Conservation (phyloP, 2,329 filamentous ascomycete genomes). For the Eutypa lata region DNA sequence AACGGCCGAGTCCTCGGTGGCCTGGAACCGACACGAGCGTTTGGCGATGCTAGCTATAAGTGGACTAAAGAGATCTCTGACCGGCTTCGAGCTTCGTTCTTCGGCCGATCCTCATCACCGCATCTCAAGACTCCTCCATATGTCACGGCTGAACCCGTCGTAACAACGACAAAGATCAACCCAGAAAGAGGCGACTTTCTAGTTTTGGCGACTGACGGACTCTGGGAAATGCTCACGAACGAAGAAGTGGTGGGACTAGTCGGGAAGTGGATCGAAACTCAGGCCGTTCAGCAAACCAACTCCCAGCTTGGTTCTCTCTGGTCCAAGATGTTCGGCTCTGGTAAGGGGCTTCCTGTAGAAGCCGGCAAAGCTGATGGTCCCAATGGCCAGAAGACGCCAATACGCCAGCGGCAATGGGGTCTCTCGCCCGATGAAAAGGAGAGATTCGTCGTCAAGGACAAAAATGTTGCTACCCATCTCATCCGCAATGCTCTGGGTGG, state of each 20-base stretch:
- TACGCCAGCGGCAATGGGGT: constrained; percentile 89
- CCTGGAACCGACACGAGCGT: constrained; percentile 88
- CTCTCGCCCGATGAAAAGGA: constrained; percentile 69
- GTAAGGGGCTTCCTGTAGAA: constrained; percentile 72
- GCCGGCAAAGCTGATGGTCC: constrained; percentile 43
- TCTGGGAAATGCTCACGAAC: constrained; percentile 99
- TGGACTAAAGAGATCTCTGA: constrained; percentile 85
- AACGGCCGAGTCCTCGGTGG: constrained; percentile 91
- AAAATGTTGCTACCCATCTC: constrained; percentile 93
- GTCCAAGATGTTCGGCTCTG: constrained; percentile 60
- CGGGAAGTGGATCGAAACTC: constrained; percentile 90
- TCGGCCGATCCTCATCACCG: constrained; percentile 73
- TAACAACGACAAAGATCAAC: constrained; percentile 89
- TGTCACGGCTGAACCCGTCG: constrained; percentile 91
- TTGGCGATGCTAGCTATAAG: constrained; percentile 96
- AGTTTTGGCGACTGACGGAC: constrained; percentile 91
- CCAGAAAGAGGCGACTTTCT: constrained; percentile 91
- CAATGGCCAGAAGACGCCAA: constrained; percentile 79
- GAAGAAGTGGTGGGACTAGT: constrained; percentile 97
- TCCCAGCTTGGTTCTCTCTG: constrained; percentile 70
- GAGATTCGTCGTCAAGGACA: constrained; percentile 91
- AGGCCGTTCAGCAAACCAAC: constrained; percentile 47
- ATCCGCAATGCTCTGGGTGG: constrained; percentile 93
- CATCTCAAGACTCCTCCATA: constrained; percentile 90
- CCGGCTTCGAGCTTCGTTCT: constrained; percentile 80